Evolutionary conservation across 2,329 filamentous ascomycete genomes (phyloP).

Genomic region (Penicillium sclerotigenum): DNA sequence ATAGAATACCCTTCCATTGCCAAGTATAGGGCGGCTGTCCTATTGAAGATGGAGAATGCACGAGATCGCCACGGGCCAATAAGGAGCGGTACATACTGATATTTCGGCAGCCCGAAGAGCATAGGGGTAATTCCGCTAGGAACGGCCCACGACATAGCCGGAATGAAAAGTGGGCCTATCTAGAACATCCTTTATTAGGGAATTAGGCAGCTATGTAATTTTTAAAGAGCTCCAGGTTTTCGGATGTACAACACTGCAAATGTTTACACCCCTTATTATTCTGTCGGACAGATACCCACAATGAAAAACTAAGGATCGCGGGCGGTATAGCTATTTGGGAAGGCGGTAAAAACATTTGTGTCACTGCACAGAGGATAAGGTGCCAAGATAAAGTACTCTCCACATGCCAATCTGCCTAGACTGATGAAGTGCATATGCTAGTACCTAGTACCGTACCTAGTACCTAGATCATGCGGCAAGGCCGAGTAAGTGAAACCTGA

Average conservation of each 20-base stretch:
- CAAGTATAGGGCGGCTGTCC: slow-evolving; percentile 1
- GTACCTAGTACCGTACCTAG: background rate
- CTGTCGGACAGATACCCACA: too few relatives aligned
- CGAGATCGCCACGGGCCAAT: background rate
- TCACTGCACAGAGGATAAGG: too few relatives aligned
- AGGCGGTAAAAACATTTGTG: too few relatives aligned
- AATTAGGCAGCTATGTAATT: slow-evolving; percentile 1
- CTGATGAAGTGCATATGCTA: background rate
- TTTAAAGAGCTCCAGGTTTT: background rate
- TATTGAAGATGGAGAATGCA: background rate
- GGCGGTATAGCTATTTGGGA: too few relatives aligned
- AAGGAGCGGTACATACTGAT: background rate
- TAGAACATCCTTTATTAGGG: slow-evolving; percentile 3
- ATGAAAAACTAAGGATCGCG: too few relatives aligned
- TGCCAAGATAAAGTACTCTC: background rate
- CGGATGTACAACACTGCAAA: too few relatives aligned
- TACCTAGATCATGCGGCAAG: background rate
- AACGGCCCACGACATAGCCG: slow-evolving; percentile 17
- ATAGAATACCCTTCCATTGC: background rate
- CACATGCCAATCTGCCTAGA: background rate
- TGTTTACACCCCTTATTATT: too few relatives aligned
- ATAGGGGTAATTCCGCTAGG: slow-evolving; percentile 13
- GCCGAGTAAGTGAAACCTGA: background rate
- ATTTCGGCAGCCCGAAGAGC: slow-evolving; percentile 7
- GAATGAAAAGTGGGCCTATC: slow-evolving; percentile 23